These are phyloP conservation scores for Phytophthora megakarya DNA, from an alignment of 352 stramenopile genomes.

Conservation along the genomic window DNA sequence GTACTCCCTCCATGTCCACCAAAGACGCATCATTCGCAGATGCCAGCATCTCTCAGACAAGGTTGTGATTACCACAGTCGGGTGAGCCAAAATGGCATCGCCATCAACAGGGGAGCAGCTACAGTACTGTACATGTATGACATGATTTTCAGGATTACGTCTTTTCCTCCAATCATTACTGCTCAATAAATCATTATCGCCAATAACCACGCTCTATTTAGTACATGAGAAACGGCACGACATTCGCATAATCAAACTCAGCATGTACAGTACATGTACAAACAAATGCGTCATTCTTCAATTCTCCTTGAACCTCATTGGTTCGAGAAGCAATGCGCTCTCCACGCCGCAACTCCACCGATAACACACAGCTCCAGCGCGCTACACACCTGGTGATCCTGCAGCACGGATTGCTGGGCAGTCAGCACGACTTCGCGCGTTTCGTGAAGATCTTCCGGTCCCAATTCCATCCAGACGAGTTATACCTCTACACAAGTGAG, in stretches of 20 bases:
- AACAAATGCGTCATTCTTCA: constrained; percentile 25
- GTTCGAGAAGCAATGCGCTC: constrained; percentile 19
- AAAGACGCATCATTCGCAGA: too few species aligned
- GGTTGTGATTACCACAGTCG: background rate
- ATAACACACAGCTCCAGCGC: constrained; percentile 9
- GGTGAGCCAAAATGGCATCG: background rate
- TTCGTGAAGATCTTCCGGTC: constrained; percentile 60
- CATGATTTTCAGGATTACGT: background rate
- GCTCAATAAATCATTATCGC: background rate
- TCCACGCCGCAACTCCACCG: constrained; percentile 4
- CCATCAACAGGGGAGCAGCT: background rate
- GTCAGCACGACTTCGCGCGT: constrained; percentile 60
- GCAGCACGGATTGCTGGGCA: constrained; percentile 75
- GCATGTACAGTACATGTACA: background rate
- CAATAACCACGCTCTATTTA: background rate
- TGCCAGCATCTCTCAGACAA: too few species aligned
- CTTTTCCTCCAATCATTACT: background rate
- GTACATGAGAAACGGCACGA: constrained; percentile 2
- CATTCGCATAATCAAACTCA: constrained; percentile 19
- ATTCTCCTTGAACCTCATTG: background rate
- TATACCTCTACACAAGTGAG: constrained; percentile 52
- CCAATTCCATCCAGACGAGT: constrained; percentile 49
- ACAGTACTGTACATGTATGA: background rate
- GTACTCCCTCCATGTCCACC: too few species aligned
- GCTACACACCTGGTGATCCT: constrained; percentile 72